Conservation (phyloP, 140 eudicot genomes). For the Bidens hawaiensis region DNA sequence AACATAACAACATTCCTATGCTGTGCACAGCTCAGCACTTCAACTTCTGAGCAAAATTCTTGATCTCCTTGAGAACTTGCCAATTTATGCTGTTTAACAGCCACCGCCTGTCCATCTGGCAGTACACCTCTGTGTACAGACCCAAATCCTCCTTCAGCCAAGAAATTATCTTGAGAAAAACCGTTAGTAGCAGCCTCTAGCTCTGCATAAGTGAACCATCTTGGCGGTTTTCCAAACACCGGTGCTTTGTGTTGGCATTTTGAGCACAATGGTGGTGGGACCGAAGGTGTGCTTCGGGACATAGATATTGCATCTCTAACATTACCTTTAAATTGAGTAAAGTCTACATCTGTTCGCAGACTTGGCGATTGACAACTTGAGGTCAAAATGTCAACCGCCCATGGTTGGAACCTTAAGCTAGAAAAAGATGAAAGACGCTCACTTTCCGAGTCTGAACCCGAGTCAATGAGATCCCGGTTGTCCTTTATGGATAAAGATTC, state of each 20-base stretch:
- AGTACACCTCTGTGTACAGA: constrained; percentile 88
- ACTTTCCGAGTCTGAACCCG: constrained; percentile 65
- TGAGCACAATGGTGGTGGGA: constrained; percentile 92
- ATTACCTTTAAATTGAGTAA: constrained; percentile 46
- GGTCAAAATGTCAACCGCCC: constrained; percentile 55
- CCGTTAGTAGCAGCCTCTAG: constrained; percentile 84
- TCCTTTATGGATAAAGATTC: constrained; percentile 27
- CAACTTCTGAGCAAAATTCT: constrained; percentile 95
- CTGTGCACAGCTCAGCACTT: constrained; percentile 97
- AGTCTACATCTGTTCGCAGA: not conserved
- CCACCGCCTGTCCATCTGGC: constrained; percentile 83
- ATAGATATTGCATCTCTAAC: constrained; percentile 83
- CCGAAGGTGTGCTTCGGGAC: constrained; percentile 55
- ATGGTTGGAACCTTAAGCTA: constrained; percentile 70
- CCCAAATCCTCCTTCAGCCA: constrained; percentile 97
- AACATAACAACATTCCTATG: constrained; percentile 94
- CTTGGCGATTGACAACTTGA: constrained; percentile 31
- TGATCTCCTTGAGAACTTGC: constrained; percentile 97
- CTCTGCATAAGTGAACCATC: constrained; percentile 83
- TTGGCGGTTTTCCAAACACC: constrained; percentile 85
- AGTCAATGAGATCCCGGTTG: constrained; percentile 40
- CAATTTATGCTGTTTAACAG: constrained; percentile 92
- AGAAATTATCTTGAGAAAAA: constrained; percentile 73
- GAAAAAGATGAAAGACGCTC: constrained; percentile 59
- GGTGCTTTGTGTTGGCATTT: constrained; percentile 94